Base-by-base conservation (phyloP, 2,329 filamentous ascomycete genomes). In the Penicillium brevicompactum region DNA sequence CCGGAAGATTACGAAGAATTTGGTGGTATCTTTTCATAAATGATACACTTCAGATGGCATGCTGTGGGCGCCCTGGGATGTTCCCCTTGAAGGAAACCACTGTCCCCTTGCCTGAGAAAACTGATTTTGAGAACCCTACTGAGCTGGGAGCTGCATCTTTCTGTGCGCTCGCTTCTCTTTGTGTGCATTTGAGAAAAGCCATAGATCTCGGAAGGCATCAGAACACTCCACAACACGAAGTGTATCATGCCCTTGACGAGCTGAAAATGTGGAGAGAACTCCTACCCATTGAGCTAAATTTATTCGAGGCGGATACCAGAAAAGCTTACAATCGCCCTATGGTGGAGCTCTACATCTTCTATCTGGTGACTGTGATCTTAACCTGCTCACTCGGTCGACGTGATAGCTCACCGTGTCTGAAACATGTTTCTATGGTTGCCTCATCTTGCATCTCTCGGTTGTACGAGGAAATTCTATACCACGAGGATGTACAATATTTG, bases 1-100 rank as follows among this genome's bases (percentile, higher is more conserved):
- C 54, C 16, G 50, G 41, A 31, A 41, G 46, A 38, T 18, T 34
- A 1, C 45, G 54, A 38, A 55, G 56, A 38, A 56, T 50, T 4
- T 58, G 56, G 56, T 58, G 56, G 56, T 56, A 58, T 16, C 42
- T 58, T 3, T 53, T 58, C 14, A 37, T 50, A 14, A 53, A 53
- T 16, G 56, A 58, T 40, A 58, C 56, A 8, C 30, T 58, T 30
- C 56, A 58, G 30, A 58, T 51, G 56, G 49, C 53, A 24, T 58
- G 56, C 46, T 56, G 53, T 24, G 56, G 56, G 4, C 49, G 45
- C 10, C 56, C 56, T 13, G 53, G 53, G 13, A 56, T 56, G 49
- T 56, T 58, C 42, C 56, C 56, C 9, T 13, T 58, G 13, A 30
- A 30, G 13, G 42, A 56, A 24, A 52, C 32, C n/a, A 24, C 37